Evolutionary conservation across 306 rosid genomes (phyloP).

Genomic region (Castanea mollissima): DNA sequence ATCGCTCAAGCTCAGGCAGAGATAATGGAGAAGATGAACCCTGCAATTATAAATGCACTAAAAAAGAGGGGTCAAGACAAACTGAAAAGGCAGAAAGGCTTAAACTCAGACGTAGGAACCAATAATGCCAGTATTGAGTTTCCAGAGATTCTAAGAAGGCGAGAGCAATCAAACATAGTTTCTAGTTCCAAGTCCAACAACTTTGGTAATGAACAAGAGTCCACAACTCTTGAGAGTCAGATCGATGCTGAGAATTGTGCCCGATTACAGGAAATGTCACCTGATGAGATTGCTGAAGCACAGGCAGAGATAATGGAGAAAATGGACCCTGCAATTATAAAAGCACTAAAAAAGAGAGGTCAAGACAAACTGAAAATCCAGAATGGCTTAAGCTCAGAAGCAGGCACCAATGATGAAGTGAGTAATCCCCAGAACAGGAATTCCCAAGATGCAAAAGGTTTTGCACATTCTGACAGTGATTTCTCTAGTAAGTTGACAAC

Average conservation of each 20-base stretch:
- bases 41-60: slow-evolving; percentile 51
- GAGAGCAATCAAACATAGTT: slow-evolving; percentile 23
- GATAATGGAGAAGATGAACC: slow-evolving; percentile 71
- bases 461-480: slow-evolving; percentile 25
- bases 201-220: slow-evolving; percentile 29
- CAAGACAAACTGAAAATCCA: slow-evolving; percentile 50
- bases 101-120: not conserved
- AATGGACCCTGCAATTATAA: slow-evolving; percentile 55
- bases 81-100: slow-evolving; percentile 35
- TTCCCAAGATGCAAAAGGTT: slow-evolving; percentile 28
- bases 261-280: slow-evolving; percentile 61
- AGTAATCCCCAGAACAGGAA: slow-evolving; percentile 28
- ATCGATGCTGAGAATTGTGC: slow-evolving; percentile 76
- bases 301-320: slow-evolving; percentile 75
- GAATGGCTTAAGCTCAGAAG: slow-evolving; percentile 30
- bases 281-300: slow-evolving; percentile 73
- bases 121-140: slow-evolving; percentile 9
- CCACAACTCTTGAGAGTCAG: slow-evolving; percentile 52
- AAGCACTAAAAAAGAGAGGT: slow-evolving; percentile 66
- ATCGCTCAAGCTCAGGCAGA: slow-evolving; percentile 70
- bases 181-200: slow-evolving; percentile 31
- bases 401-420: slow-evolving; percentile 17
- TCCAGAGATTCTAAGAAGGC: slow-evolving; percentile 7
- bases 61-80: slow-evolving; percentile 70
- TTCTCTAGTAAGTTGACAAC: slow-evolving; percentile 16